phyloP scores from a whole-genome alignment of 129 eudicot genomes.

The Oenanthe sinensis region DNA sequence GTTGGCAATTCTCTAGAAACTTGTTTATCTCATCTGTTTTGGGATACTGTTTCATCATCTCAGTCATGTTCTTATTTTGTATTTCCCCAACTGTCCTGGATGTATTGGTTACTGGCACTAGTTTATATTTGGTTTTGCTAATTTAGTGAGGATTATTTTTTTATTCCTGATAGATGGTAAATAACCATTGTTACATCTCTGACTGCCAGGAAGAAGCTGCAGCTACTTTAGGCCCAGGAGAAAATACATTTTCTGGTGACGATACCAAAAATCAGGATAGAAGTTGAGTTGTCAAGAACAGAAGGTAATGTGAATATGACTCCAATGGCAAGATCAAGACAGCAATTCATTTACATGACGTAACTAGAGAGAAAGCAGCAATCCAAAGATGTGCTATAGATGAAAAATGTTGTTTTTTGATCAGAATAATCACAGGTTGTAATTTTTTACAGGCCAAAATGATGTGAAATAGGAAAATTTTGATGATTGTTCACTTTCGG shows the following conservation, averaged over 20 bases:
- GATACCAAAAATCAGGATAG: constrained; percentile 26
- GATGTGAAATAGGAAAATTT: not conserved
- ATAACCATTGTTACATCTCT: not conserved
- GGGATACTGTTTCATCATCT: not conserved
- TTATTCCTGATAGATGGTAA: not conserved
- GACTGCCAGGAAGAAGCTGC: constrained; percentile 34
- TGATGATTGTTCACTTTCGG: not conserved
- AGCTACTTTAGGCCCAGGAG: constrained; percentile 12
- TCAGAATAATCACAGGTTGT: not conserved
- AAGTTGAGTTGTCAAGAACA: constrained; percentile 12
- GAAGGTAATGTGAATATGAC: not conserved
- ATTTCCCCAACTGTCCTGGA: not conserved
- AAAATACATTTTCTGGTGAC: constrained; percentile 23
- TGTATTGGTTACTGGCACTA: not conserved
- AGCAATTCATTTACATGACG: constrained; percentile 10
- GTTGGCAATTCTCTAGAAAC: not conserved
- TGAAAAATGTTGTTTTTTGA: not conserved
- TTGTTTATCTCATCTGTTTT: not conserved
- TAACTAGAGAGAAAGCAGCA: constrained; percentile 18
- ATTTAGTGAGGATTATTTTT: not conserved
- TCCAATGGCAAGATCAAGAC: not conserved
- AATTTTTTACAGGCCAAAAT: not conserved
- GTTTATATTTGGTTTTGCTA: not conserved
- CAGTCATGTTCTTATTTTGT: not conserved
- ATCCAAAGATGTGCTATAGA: not conserved